Evolutionary conservation across 805 yeast genomes (phyloP), one percentile per base, ranked within the genome.

Genomic region (Brettanomyces naardenensis): DNA sequence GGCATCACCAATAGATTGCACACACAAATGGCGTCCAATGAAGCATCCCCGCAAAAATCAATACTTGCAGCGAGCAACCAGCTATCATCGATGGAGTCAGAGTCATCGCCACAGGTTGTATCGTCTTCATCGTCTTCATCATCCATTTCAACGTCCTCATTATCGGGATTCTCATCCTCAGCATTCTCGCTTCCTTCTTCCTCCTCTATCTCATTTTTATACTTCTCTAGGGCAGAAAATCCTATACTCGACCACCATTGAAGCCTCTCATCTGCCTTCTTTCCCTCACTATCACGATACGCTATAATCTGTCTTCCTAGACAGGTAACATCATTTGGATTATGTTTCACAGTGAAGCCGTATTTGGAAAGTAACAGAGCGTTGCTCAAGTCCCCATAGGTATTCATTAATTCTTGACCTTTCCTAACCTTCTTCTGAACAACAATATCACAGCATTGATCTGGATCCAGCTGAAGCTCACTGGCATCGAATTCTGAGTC

Each of bases 381-480:
- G 47, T 84, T 86, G 13, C 79, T 60, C 28, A 80, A 64, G 20
- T 78, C 80, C 0, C 96, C 97, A 49, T 88, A 89, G 0, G 92
- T 78, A 59, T 86, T 88, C 64, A 78, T 84, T 11, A 90, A 51
- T 51, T 90, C 96, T 10, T 64, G 55, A 6, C 75, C 74, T 25
- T 59, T 52, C 1, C 49, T 36, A 1, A 84, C 73, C 2, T 58
- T 52, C 11, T 53, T 54, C 15, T 66, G 62, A 2, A 80, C 50
- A 0, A 73, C 66, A 11, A 88, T 75, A 48, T 87, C 95, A 48
- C 95, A 85, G 45, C 88, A 79, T 41, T 74, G 73, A 37, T 68
- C 70, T 2, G 72, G 63, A 35, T 48, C 47, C 4, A 53, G 43
- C 3, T 68, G 58, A 6, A 64, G 47, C 15, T 68, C 70, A 1